Conservation (phyloP, 352 stramenopile genomes). For the Globisporangium uncinulatum region DNA sequence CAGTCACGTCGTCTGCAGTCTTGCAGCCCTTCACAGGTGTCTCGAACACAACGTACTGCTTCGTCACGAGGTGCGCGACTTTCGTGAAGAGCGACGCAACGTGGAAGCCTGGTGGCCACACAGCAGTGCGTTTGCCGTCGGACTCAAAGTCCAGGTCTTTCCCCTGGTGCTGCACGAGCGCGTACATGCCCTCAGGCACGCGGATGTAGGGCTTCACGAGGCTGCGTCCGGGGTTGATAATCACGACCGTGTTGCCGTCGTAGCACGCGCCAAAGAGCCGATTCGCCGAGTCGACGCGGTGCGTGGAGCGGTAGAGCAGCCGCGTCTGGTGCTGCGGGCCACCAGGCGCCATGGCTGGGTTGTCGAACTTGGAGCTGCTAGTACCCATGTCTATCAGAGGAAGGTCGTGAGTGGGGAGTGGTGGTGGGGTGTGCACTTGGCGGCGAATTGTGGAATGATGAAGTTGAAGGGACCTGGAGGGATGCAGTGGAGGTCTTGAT, state of each 20-base stretch:
- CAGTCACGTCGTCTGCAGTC: conserved; percentile 84
- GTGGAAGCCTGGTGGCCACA: conserved; percentile 83
- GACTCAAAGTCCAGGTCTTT: conserved; percentile 57
- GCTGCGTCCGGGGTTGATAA: conserved; percentile 59
- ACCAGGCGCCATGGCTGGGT: neutral
- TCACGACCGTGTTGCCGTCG: conserved; percentile 76
- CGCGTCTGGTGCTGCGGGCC: conserved; percentile 27
- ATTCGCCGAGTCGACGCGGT: conserved; percentile 63
- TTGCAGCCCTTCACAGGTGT: conserved; percentile 87
- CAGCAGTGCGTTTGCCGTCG: conserved; percentile 35
- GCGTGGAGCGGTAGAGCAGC: conserved; percentile 57
- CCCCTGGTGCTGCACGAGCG: conserved; percentile 82
- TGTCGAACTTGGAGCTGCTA: too few species aligned
- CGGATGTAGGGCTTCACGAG: conserved; percentile 76
- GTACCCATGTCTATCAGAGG: too few species aligned
- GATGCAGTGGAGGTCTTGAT: too few species aligned
- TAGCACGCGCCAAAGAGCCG: conserved; percentile 74
- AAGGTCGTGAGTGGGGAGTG: too few species aligned
- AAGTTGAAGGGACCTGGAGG: too few species aligned
- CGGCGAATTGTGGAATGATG: too few species aligned
- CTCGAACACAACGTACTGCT: conserved; percentile 86
- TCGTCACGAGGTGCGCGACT: conserved; percentile 84
- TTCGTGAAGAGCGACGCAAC: conserved; percentile 68
- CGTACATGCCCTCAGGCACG: conserved; percentile 86
- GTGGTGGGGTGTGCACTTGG: too few species aligned